Conservation (phyloP, 2,329 filamentous ascomycete genomes). For the Monilinia fructigena region DNA sequence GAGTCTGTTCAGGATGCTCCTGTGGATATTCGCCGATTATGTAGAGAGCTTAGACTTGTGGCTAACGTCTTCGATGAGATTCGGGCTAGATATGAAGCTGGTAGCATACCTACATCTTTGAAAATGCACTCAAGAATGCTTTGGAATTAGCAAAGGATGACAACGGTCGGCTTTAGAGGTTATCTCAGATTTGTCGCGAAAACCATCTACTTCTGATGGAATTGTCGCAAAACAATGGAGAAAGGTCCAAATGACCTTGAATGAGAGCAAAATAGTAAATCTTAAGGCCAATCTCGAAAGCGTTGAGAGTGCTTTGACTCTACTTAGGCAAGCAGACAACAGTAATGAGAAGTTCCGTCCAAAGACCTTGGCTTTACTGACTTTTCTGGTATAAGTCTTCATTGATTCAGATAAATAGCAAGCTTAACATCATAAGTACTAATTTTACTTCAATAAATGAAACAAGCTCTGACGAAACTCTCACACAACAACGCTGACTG, state of each 20-base stretch:
- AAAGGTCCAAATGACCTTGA: conserved; percentile 18
- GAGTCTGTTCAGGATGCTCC: conserved; percentile 27
- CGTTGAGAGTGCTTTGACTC: conserved; percentile 18
- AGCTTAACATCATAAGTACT: neutral
- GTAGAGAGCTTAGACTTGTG: conserved; percentile 20
- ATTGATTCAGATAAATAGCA: neutral
- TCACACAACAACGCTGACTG: neutral
- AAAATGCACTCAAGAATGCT: conserved; percentile 6
- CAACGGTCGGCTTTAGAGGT: conserved; percentile 20
- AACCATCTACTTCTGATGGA: conserved; percentile 1
- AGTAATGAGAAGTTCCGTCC: neutral
- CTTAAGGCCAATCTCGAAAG: conserved; percentile 18
- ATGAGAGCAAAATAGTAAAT: conserved; percentile 24
- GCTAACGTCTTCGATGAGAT: conserved; percentile 21
- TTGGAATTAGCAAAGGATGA: conserved; percentile 21
- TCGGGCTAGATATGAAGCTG: conserved; percentile 3
- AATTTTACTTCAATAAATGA: neutral
- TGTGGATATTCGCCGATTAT: conserved; percentile 24
- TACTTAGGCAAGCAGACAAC: conserved; percentile 17
- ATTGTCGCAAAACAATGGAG: conserved; percentile 21
- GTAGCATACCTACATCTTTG: neutral
- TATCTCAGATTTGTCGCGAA: conserved; percentile 7
- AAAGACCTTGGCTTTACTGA: neutral
- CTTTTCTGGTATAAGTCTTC: neutral
- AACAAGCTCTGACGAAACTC: neutral